Evolutionary conservation across 2,329 filamentous ascomycete species (phyloP).

Genomic region (Colletotrichum phormii): DNA sequence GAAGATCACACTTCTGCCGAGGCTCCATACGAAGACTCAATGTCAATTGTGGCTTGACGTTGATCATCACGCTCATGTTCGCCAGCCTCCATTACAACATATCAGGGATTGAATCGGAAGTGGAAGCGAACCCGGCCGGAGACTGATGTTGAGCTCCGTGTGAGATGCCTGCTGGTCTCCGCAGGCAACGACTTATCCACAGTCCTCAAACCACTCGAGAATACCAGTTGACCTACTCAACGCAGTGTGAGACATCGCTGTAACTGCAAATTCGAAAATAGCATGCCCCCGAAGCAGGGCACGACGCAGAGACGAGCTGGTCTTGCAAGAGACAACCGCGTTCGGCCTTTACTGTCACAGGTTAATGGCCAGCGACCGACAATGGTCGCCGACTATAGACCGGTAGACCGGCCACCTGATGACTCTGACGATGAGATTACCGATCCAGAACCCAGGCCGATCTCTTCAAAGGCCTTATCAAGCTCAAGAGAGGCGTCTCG

Average conservation of each 20-base stretch:
- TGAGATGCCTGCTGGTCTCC: background rate
- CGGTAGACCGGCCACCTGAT: background rate
- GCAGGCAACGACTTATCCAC: background rate
- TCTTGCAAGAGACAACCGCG: background rate
- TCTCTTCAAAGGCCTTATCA: background rate
- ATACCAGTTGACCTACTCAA: background rate
- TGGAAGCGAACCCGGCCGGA: background rate
- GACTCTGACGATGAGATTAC: background rate
- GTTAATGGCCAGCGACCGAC: background rate
- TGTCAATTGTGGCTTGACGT: background rate
- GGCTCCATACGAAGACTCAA: background rate
- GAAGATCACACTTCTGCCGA: background rate
- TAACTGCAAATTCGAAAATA: background rate
- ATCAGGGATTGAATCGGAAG: background rate
- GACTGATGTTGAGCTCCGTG: constrained; percentile 5
- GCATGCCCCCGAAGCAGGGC: background rate
- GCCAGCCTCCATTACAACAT: background rate
- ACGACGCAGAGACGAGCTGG: constrained; percentile 10
- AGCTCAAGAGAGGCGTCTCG: background rate
- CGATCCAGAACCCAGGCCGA: background rate
- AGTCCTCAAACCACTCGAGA: background rate
- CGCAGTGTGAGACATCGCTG: background rate
- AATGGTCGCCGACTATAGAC: background rate
- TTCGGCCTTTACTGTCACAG: background rate
- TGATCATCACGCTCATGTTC: background rate